Evolutionary conservation across 495 filamentous ascomycete genomes (phyloP).

Genomic region (Neurospora cerealis): DNA sequence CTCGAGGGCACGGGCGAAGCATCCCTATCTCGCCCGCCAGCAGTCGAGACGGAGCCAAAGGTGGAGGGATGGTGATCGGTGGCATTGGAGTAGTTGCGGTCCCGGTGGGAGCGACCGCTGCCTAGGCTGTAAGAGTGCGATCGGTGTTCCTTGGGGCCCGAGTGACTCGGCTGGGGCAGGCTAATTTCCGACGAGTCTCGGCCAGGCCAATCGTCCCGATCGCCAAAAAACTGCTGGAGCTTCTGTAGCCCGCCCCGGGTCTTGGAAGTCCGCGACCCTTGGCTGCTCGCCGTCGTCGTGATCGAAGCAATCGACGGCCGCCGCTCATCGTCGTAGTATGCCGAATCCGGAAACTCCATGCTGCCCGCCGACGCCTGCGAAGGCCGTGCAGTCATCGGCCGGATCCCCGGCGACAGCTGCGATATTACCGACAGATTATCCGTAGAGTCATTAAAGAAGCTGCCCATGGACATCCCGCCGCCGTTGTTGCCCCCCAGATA

Average conservation of each 20-base stretch:
- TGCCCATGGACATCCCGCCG: slow-evolving; percentile 24
- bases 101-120: slow-evolving; percentile 43
- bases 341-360: slow-evolving; percentile 56
- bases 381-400: slow-evolving; percentile 47
- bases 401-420: slow-evolving; percentile 57
- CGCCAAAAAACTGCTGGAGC: slow-evolving; percentile 73
- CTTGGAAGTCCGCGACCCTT: slow-evolving; percentile 73
- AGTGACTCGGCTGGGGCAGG: slow-evolving; percentile 36
- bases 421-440: slow-evolving; percentile 47
- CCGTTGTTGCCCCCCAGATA: slow-evolving; percentile 35
- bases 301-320: slow-evolving; percentile 84
- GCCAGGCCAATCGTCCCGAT: slow-evolving; percentile 57
- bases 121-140: slow-evolving; percentile 46
- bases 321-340: slow-evolving; percentile 61
- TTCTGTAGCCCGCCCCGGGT: slow-evolving; percentile 58
- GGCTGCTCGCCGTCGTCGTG: slow-evolving; percentile 77
- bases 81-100: slow-evolving; percentile 68
- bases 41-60: background rate
- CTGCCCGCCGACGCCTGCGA: slow-evolving; percentile 33
- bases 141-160: slow-evolving; percentile 31
- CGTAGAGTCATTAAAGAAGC: slow-evolving; percentile 57
- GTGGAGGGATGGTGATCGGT: slow-evolving; percentile 29
- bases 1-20: slow-evolving; percentile 59
- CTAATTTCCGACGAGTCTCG: slow-evolving; percentile 66
- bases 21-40: slow-evolving; percentile 33